Evolutionary conservation across 176 grass and related monocot genomes (phyloP).

Genomic region (Ananas comosus): DNA sequence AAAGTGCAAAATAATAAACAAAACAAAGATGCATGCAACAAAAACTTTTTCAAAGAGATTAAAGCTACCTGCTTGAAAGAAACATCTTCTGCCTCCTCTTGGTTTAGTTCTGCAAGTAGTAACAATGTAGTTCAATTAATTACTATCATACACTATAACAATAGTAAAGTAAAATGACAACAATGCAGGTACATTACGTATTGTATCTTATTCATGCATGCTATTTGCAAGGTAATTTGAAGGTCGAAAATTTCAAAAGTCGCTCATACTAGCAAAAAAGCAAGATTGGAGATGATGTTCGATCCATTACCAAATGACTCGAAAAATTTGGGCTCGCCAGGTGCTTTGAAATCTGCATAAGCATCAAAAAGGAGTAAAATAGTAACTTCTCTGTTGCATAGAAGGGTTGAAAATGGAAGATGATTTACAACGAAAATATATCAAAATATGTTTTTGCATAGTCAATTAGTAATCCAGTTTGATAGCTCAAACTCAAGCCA

Average conservation of each 20-base stretch:
- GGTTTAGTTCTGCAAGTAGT: slow-evolving; percentile 61
- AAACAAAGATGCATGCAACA: no score
- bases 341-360: slow-evolving; percentile 85
- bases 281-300: background rate
- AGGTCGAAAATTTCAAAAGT: background rate
- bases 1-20: no score
- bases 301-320: slow-evolving; percentile 79
- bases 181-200: background rate
- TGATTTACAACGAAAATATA: no score
- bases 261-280: background rate
- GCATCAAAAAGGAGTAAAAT: background rate
- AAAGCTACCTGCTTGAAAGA: slow-evolving; percentile 71
- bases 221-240: background rate
- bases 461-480: no score
- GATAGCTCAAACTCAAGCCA: no score
- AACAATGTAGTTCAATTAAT: background rate
- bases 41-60: no score
- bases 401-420: background rate
- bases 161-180: background rate
- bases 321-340: slow-evolving; percentile 85
- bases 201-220: background rate
- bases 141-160: background rate
- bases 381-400: background rate
- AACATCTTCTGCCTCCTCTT: slow-evolving; percentile 88
- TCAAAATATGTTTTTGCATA: no score